These are phyloP conservation scores for Plectosphaerella sp. DNA, from an alignment of 2,329 filamentous ascomycete genomes.

Conservation along the genomic window DNA sequence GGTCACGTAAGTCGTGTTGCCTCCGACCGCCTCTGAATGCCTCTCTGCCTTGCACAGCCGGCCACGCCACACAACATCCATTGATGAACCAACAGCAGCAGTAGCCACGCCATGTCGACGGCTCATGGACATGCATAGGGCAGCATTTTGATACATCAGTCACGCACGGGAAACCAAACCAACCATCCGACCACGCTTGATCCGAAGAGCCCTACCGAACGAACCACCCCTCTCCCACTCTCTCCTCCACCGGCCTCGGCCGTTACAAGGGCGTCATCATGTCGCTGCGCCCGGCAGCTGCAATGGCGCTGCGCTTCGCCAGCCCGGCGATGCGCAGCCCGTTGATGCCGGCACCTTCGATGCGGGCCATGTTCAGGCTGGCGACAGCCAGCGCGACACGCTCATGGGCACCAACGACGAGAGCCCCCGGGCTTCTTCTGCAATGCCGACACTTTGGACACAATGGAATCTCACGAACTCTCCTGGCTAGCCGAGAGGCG, in stretches of 20 bases:
- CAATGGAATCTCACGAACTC: constrained; percentile 49
- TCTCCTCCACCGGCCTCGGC: neutral
- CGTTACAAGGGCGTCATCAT: constrained; percentile 6
- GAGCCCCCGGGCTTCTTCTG: constrained; percentile 9
- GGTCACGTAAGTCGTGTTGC: too few relatives aligned
- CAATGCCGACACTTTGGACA: constrained; percentile 35
- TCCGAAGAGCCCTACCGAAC: neutral
- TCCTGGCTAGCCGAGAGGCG: constrained; percentile 83
- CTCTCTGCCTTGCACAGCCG: neutral
- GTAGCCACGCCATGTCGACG: too few relatives aligned
- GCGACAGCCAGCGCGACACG: constrained; percentile 3
- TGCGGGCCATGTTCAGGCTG: constrained; percentile 10
- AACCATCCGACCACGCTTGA: neutral
- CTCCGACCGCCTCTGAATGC: too few relatives aligned
- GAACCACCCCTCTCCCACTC: neutral
- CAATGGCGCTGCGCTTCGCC: constrained; percentile 9
- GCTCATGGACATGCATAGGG: too few relatives aligned
- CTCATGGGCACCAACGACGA: neutral
- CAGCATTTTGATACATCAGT: neutral
- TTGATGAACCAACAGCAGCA: too few relatives aligned
- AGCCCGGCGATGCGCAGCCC: constrained; percentile 9
- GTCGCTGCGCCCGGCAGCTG: constrained; percentile 10
- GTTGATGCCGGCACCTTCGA: constrained; percentile 8
- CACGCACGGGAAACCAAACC: neutral
- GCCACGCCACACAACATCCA: too few relatives aligned